These are phyloP conservation scores for Diaporthe longicolla DNA, from an alignment of 2,329 filamentous ascomycete genomes.

Conservation along the genomic window DNA sequence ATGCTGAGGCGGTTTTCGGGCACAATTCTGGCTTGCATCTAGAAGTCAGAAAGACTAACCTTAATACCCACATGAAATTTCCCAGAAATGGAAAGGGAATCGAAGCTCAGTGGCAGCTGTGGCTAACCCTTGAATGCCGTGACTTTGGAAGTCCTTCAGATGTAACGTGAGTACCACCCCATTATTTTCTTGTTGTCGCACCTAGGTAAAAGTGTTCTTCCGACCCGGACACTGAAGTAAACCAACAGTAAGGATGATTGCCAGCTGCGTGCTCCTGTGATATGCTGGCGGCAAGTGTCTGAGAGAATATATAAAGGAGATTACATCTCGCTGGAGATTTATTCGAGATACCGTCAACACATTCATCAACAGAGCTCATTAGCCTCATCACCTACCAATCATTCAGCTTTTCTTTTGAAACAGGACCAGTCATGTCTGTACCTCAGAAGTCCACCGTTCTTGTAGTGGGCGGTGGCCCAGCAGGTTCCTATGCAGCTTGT, in stretches of 20 bases:
- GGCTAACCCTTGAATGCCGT: not conserved
- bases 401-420: too few relatives aligned
- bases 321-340: not conserved
- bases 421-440: not conserved
- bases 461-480: slow-evolving; percentile 61
- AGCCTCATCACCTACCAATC: not conserved
- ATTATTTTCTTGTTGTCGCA: not conserved
- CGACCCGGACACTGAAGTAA: not conserved
- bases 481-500: slow-evolving; percentile 60
- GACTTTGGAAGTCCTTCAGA: not conserved
- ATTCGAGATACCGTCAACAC: not conserved
- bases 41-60: too few relatives aligned
- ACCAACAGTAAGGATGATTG: not conserved
- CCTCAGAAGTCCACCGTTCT: slow-evolving; percentile 52
- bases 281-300: not conserved
- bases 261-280: not conserved
- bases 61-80: too few relatives aligned
- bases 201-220: not conserved
- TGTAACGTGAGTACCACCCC: not conserved
- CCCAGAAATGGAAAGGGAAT: not conserved
- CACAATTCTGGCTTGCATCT: not conserved
- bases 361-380: not conserved
- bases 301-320: not conserved
- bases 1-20: not conserved
- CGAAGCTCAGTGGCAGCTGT: not conserved